Evolutionary conservation across 495 filamentous ascomycete genomes (phyloP), one percentile per base, ranked within the genome.

Genomic region (Talaromyces thailandensis): DNA sequence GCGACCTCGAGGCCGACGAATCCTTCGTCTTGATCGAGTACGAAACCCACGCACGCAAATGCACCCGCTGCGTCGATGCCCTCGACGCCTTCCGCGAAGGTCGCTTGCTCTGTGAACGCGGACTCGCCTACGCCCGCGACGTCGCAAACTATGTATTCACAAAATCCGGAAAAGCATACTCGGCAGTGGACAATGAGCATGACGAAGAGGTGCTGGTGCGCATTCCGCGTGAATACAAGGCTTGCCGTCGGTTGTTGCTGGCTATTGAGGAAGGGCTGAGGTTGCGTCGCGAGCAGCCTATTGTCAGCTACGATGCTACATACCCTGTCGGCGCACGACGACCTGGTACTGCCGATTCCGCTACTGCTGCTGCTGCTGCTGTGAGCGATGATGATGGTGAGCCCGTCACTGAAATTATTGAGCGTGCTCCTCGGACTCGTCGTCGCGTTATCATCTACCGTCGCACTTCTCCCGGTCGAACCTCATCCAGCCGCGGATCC

Each of bases 141-240:
- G 77, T 84, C n/a, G 70, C 71, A 62, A 69, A 74, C 18, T 83
- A 84, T 63, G 64, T 84, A 25, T 79, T 81, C 73, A 73, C 72
- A 64, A 73, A 76, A 64, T 73, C 74, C 43, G 75, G 78, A 37
- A 78, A 77, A 60, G 68, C 76, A 51, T 80, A 73, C 65, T 82
- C 81, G 0, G 71, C 71, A 11, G 71, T 82, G 57, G 81, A 81
- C 69, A 71, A 68, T 14, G 79, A 82, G 25, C 67, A 60, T 58
- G 71, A 71, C 68, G 71, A 77, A 60, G 66, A 71, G 0, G 77
- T 72, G 7, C 71, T 80, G 6, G 73, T 84, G 60, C 79, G 81
- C 67, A 77, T 84, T 24, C 81, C 81, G 2, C 68, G 70, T 8
- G 70, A 75, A 43, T 75, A 69, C 58, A 60, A 51, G 21, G 70